A percentile compares a stretch with the other conserved stretches of the same genome.
These are phyloP conservation scores for Phalaenopsis hybrid DNA, from an alignment of 116 monocot species.

Conservation along the genomic window DNA sequence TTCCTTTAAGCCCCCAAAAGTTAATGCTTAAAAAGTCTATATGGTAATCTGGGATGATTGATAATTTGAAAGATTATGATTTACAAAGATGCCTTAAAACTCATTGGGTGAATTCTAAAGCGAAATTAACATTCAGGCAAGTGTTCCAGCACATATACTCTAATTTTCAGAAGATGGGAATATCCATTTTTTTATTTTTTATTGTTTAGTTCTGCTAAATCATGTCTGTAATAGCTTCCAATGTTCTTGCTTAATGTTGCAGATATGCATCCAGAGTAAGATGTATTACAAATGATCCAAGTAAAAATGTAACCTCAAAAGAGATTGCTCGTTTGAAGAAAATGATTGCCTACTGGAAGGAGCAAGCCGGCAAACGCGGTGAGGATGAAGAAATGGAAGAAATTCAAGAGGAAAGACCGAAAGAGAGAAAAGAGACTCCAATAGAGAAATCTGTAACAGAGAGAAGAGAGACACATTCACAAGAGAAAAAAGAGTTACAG, in stretches of 20 bases:
- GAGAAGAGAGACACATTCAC: conserved; percentile 29
- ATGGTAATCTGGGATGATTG: neutral
- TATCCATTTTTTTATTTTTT: neutral
- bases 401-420: conserved; percentile 62
- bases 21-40: neutral
- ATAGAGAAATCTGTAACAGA: neutral
- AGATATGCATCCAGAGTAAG: conserved; percentile 96
- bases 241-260: neutral
- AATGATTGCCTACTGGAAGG: conserved; percentile 86
- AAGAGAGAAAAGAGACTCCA: conserved; percentile 23
- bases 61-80: neutral
- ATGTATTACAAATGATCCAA: conserved; percentile 83
- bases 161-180: too few species aligned
- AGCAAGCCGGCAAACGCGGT: conserved; percentile 78
- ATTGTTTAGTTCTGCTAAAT: neutral
- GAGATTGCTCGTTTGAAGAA: conserved; percentile 81
- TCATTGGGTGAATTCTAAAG: neutral
- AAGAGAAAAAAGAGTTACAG: neutral
- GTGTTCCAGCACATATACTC: too few species aligned
- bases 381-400: conserved; percentile 86
- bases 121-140: too few species aligned
- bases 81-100: neutral
- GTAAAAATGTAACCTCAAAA: conserved; percentile 78
- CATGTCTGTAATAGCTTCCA: neutral
- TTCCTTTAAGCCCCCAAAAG: too few species aligned